Percentiles rank a stretch among this genome's conserved stretches.
Conservation (phyloP, 2,329 filamentous ascomycete genomes). For the Trichoderma breve region DNA sequence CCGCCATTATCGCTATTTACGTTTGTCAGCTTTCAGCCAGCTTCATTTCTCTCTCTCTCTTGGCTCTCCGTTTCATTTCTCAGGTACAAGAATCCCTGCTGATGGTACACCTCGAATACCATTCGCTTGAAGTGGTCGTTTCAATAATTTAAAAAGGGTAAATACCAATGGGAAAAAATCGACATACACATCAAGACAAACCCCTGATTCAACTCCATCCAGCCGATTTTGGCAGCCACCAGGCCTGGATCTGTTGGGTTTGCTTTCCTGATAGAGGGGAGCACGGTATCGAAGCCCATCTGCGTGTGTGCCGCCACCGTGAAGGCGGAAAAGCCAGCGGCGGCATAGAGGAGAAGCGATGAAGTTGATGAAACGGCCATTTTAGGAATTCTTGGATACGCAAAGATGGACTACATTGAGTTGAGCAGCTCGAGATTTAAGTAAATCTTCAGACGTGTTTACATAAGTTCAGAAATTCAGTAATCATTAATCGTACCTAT, state of each 20-base stretch:
- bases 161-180: not conserved
- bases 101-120: fast-evolving
- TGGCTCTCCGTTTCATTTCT: not conserved
- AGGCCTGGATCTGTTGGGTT: not conserved
- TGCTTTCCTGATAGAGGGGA: not conserved
- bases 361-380: not conserved
- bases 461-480: not conserved
- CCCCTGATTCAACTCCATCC: not conserved
- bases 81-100: not conserved
- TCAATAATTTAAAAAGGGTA: not conserved
- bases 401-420: not conserved
- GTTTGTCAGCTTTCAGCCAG: not conserved
- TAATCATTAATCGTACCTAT: not conserved
- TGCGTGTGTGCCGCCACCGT: not conserved
- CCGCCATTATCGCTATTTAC: not conserved
- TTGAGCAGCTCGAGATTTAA: not conserved
- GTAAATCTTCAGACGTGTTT: not conserved
- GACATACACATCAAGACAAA: not conserved
- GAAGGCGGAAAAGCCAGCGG: not conserved
- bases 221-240: not conserved
- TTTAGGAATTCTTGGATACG: not conserved
- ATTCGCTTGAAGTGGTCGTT: not conserved
- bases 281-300: not conserved
- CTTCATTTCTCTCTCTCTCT: not conserved
- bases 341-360: not conserved